Evolutionary conservation across 2,329 filamentous ascomycete species (phyloP).

Genomic region (Meredithiella fracta): DNA sequence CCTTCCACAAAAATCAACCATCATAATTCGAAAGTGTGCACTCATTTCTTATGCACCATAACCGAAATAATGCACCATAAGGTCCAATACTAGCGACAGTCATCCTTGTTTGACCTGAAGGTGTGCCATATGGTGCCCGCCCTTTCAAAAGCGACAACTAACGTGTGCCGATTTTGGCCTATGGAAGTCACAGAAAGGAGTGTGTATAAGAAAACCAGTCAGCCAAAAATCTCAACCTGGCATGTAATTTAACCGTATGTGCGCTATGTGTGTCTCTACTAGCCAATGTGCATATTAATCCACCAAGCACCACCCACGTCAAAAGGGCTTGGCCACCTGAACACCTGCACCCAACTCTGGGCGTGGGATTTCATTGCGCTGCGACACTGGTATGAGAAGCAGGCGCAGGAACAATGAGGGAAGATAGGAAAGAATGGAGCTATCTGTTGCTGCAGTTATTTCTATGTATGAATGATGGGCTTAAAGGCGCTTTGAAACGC

Average conservation of each 20-base stretch:
- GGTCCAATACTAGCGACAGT: background rate
- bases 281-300: too few relatives aligned
- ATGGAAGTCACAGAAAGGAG: background rate
- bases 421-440: background rate
- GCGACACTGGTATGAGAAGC: background rate
- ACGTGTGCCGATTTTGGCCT: background rate
- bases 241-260: background rate
- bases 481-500: background rate
- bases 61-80: background rate
- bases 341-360: background rate
- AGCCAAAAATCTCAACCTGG: too few relatives aligned
- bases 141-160: too few relatives aligned
- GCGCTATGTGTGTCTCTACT: background rate
- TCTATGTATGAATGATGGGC: background rate
- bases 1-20: too few relatives aligned
- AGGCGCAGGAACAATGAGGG: conserved; percentile 2
- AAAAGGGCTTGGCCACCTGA: background rate
- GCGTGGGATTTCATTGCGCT: background rate
- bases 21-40: too few relatives aligned
- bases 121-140: too few relatives aligned
- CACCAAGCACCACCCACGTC: too few relatives aligned
- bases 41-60: background rate
- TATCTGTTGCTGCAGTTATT: background rate
- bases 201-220: background rate
- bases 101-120: too few relatives aligned